These are phyloP conservation scores for Piper longum DNA, from an alignment of 164 flowering plant species.

Conservation along the genomic window DNA sequence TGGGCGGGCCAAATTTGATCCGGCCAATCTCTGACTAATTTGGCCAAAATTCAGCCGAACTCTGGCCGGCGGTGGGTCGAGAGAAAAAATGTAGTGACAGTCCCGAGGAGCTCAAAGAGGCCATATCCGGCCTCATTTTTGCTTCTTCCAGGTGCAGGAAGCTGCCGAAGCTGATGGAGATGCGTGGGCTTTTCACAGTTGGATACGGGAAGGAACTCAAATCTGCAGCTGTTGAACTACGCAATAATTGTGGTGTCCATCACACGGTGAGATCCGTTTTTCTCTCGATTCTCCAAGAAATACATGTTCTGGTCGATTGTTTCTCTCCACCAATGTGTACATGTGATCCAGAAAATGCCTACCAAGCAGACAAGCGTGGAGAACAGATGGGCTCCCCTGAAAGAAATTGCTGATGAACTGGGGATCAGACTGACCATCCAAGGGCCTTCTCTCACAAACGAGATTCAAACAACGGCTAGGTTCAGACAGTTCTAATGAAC, in stretches of 20 bases:
- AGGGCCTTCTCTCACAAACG: constrained; percentile 6
- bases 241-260: constrained; percentile 62
- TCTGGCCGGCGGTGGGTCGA: not conserved
- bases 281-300: not conserved
- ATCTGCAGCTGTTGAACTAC: constrained; percentile 49
- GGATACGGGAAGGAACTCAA: constrained; percentile 68
- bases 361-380: constrained; percentile 53
- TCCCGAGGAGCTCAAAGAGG: constrained; percentile 72
- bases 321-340: not conserved
- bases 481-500: no score
- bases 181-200: constrained; percentile 38
- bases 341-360: constrained; percentile 79
- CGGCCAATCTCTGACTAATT: not conserved
- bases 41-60: not conserved
- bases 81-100: constrained; percentile 32
- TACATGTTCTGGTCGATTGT: not conserved
- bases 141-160: constrained; percentile 82
- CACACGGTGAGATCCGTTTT: constrained; percentile 23
- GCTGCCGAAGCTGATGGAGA: constrained; percentile 71
- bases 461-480: not conserved
- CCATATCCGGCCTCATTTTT: constrained; percentile 43
- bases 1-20: no score
- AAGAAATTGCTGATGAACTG: constrained; percentile 58
- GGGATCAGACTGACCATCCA: constrained; percentile 37
- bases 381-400: constrained; percentile 43